phyloP scores from a whole-genome alignment of 2,329 filamentous ascomycete genomes.

The Mariannaea elegans region DNA sequence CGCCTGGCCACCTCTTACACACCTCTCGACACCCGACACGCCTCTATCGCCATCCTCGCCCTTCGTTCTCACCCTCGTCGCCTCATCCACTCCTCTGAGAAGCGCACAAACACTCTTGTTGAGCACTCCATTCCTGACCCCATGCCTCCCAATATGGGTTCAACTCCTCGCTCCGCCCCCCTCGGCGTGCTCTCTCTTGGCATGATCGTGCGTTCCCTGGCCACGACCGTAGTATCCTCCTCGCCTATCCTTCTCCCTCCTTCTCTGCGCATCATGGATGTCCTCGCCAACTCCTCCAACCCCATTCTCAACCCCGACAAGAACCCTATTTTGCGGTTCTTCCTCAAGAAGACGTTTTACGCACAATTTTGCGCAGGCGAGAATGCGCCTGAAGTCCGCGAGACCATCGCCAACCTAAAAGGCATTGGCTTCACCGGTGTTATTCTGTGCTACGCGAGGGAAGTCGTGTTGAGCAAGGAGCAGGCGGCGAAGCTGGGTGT shows the following conservation, averaged over 20 bases:
- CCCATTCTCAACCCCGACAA: conserved; percentile 76
- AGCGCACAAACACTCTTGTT: conserved; percentile 47
- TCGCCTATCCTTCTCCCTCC: conserved; percentile 74
- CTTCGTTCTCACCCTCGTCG: conserved; percentile 34
- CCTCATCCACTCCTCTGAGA: conserved; percentile 49
- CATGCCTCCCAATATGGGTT: conserved; percentile 37
- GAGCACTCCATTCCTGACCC: conserved; percentile 45
- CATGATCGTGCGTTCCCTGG: conserved; percentile 73
- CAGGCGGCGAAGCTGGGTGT: conserved; percentile 57
- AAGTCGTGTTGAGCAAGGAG: conserved; percentile 74
- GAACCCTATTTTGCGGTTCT: conserved; percentile 74
- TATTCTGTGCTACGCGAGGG: conserved; percentile 83
- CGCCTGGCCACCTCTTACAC: conserved; percentile 33
- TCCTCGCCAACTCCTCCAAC: conserved; percentile 74
- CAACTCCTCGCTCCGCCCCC: conserved; percentile 48
- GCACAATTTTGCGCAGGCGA: conserved; percentile 91
- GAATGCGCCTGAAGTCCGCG: conserved; percentile 71
- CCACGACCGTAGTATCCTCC: conserved; percentile 75
- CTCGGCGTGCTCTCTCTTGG: conserved; percentile 73
- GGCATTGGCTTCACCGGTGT: conserved; percentile 82
- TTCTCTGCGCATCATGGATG: conserved; percentile 72
- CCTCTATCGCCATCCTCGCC: conserved; percentile 30
- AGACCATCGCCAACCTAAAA: conserved; percentile 72
- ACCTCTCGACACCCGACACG: conserved; percentile 26
- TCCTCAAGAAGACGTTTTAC: conserved; percentile 87